Base-by-base conservation (phyloP, 495 filamentous ascomycete genomes). In the Aspergillus bertholletiae region DNA sequence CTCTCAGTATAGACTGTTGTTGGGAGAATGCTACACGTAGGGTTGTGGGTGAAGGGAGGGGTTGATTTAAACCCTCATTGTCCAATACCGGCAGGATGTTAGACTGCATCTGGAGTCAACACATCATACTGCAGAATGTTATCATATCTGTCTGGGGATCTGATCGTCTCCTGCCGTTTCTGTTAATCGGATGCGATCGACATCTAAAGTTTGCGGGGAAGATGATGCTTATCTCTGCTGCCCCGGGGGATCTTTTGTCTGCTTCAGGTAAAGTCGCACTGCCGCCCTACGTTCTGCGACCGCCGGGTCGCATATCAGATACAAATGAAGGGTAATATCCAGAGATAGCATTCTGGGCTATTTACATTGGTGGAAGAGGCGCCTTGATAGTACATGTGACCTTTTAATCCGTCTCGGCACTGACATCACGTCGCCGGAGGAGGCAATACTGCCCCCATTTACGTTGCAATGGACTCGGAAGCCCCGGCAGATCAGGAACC, bases 381-480 rank as follows among this genome's bases (percentile, higher is more conserved):
- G 7, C 13, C 13, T 9, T 32, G 34, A 37, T 37, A 37, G 13
- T 37, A n/a, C 34, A 37, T 15, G 34, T 15, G 34, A 37, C 34
- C 1, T 17, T 20, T 52, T 45, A 39, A 24, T 40, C 49, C 24
- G 8, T 30, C 49, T 44, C 39, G 41, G 49, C n/a, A 28, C 51
- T 45, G 15, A 18, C 21, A 26, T 44, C 28, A 39, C 65, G 67
- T 57, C 82, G 82, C 61, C 77, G 77, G 54, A 96, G 70, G 46
- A 97, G 74, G 65, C 92, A 97, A 71, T 96, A 90, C 35, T 81
- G 70, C 46, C 89, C 91, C 88, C 89, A 97, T 66, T 82, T 81
- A 55, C 92, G 81, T 52, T 74, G 83, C 48, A 81, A 86, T 51
- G 75, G 75, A 51, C 84, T 75, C 9, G 91, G 92, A 40, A 96